phyloP scores from a whole-genome alignment of 192 early-diverging fungal species.

The Coemansia sp. region DNA sequence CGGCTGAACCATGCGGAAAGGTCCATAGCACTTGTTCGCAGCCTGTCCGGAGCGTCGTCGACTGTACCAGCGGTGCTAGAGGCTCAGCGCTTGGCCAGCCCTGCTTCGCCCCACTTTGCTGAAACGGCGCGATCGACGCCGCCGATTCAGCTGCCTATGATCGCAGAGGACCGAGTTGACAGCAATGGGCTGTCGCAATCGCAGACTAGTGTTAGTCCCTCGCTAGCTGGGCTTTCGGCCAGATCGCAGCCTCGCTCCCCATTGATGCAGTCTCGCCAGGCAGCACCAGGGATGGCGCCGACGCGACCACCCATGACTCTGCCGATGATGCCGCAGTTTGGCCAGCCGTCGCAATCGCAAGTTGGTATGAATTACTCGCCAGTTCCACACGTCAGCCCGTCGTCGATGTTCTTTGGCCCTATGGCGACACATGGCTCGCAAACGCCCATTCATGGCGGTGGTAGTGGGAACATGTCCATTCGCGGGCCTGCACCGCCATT shows the following conservation, averaged over 20 bases:
- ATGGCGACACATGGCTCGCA: slow-evolving; percentile 1
- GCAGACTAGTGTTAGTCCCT: slow-evolving; percentile 8
- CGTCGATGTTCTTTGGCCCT: slow-evolving; percentile 27
- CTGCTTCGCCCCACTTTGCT: slow-evolving; percentile 7
- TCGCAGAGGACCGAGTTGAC: slow-evolving; percentile 36
- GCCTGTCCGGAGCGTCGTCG: slow-evolving; percentile 10
- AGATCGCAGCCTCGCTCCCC: slow-evolving; percentile 28
- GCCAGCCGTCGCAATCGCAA: slow-evolving; percentile 11
- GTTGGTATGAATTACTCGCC: slow-evolving; percentile 22
- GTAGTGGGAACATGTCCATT: slow-evolving; percentile 3
- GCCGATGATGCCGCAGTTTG: slow-evolving; percentile 24
- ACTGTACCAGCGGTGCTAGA: neutral
- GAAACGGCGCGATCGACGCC: slow-evolving; percentile 13
- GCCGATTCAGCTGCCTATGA: slow-evolving; percentile 18
- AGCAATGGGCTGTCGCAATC: slow-evolving; percentile 29
- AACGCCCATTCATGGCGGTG: slow-evolving; percentile 2
- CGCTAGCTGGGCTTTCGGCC: slow-evolving; percentile 7
- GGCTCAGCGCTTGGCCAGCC: neutral
- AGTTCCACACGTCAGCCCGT: slow-evolving; percentile 11
- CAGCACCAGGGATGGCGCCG: neutral
- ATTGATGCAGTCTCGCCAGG: slow-evolving; percentile 28
- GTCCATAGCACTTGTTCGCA: slow-evolving; percentile 32
- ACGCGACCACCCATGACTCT: neutral
- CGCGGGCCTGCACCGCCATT: slow-evolving; percentile 19
- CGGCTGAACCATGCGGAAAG: slow-evolving; percentile 29